Evolutionary conservation across 352 stramenopile genomes (phyloP), one percentile per base, ranked within the genome.

Genomic region (Stephanocyclus meneghinianus): DNA sequence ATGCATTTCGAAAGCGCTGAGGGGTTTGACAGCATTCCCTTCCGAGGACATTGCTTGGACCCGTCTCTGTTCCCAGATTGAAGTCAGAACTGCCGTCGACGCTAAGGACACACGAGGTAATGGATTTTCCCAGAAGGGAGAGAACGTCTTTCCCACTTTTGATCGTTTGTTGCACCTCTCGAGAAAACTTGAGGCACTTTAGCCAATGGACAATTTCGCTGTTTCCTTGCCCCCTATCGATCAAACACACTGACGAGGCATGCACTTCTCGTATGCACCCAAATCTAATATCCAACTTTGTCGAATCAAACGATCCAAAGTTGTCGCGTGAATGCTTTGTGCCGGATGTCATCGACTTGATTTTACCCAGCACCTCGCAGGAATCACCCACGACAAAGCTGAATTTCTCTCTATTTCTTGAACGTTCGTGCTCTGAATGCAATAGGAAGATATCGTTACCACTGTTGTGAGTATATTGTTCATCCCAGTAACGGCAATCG

Each of bases 231-330:
- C 71, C 45, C 42, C 37, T 15, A 30, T 35, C 51, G 64, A 83
- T 63, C 21, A 59, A 15, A 71, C 76, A 80, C 50, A 91, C 74
- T 61, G 80, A 71, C 70, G 56, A 85, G 13, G 64, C 71, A 44
- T 86, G 77, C 35, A 91, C 69, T 83, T 91, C 86, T 65, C 68
- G 48, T 4, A 83, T 26, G 47, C 81, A 83, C 13, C 63, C 76
- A 37, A 76, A 72, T 70, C 76, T 64, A 63, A 78, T 60, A 11
- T 83, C 76, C 30, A 78, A 44, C 5, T 53, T 30, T 65, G 18
- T 51, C 16, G 47, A 4, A 51, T 65, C 10, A 7, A 13, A n/a
- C 3, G 16, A 40, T 35, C 18, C 29, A 10, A 53, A 4, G 6
- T 10, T 50, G 16, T 68, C 35, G 29, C 9, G 37, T 32, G 18